phyloP scores from a whole-genome alignment of 192 early-diverging fungal genomes.

The Umbelopsis vinacea region DNA sequence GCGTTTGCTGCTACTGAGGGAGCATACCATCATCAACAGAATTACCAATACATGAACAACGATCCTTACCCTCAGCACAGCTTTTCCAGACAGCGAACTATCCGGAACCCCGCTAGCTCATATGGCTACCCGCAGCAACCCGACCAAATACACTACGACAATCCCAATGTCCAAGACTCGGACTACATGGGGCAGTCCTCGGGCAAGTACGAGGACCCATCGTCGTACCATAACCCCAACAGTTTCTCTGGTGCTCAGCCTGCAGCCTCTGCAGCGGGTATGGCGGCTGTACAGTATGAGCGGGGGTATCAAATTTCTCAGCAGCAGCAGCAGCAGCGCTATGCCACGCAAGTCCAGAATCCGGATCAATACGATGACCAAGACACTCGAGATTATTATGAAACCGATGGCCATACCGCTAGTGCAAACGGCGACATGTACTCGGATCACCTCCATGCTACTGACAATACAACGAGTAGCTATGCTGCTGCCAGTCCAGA shows the following conservation, averaged over 20 bases:
- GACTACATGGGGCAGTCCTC: neutral
- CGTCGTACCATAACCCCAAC: slow-evolving; percentile 1
- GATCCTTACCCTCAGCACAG: neutral
- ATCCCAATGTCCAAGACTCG: neutral
- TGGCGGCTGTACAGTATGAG: neutral
- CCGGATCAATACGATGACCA: neutral
- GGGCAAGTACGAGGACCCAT: neutral
- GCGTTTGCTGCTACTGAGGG: neutral
- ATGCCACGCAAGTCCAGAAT: neutral
- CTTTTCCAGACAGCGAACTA: neutral
- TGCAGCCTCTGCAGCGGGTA: neutral
- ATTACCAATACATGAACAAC: neutral
- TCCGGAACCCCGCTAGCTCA: neutral
- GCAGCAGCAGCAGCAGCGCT: neutral
- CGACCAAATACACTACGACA: neutral
- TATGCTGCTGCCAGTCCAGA: too few relatives aligned
- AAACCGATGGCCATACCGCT: too few relatives aligned
- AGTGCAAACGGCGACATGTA: too few relatives aligned
- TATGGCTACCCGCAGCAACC: neutral
- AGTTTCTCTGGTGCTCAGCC: neutral
- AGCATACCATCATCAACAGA: neutral
- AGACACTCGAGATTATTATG: too few relatives aligned
- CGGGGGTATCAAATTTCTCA: neutral
- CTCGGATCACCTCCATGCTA: too few relatives aligned
- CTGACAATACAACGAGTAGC: too few relatives aligned